Evolutionary conservation across 2,329 filamentous ascomycete species (phyloP), one percentile per base, ranked within the genome.

Genomic region (Lecanicillium sp.): DNA sequence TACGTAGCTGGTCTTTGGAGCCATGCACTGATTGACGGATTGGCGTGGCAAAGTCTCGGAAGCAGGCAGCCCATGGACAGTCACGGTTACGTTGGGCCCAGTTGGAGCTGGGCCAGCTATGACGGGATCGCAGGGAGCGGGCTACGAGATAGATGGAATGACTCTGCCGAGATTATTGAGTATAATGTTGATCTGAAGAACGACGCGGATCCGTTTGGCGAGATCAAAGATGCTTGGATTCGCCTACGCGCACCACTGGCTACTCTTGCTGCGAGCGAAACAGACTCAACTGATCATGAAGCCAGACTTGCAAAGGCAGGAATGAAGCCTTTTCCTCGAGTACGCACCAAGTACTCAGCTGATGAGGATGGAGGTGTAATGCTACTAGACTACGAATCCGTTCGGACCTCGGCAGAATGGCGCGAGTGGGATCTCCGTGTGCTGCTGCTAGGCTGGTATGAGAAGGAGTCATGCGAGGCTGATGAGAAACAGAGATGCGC

Each of bases 81-180:
- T 11, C 29, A 43, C 13, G 29, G 38, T 10, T 49, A 46, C 12
- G 40, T 37, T 5, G 47, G 44, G 7, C 47, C 47, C 4, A 48
- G 44, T 42, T 49, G 47, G 47, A 48, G 47, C 29, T 49, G 47
- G 47, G 40, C 44, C 13, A 35, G 46, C 17, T 48, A 45, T 29
- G 37, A 32, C 6, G 47, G 46, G 11, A 31, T 45, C 7, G 41
- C 42, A 12, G 28, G 30, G 17, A 35, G 18, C 2, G 19, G 22
- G 22, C 22, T 25, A 11, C 22, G 22, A 25, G 13, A 5, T 15
- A 20, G 33, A 8, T 39, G 37, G 30, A 31, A 12, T 11, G 31
- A 34, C 25, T 33, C 44, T 25, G 41, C 44, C 7, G 29, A 36
- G 3, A 22, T 46, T 13, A 11, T 37, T 17, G 40, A 40, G 5